Base-by-base conservation (phyloP, 441 rosid species). In the Bruguiera hainesii region DNA sequence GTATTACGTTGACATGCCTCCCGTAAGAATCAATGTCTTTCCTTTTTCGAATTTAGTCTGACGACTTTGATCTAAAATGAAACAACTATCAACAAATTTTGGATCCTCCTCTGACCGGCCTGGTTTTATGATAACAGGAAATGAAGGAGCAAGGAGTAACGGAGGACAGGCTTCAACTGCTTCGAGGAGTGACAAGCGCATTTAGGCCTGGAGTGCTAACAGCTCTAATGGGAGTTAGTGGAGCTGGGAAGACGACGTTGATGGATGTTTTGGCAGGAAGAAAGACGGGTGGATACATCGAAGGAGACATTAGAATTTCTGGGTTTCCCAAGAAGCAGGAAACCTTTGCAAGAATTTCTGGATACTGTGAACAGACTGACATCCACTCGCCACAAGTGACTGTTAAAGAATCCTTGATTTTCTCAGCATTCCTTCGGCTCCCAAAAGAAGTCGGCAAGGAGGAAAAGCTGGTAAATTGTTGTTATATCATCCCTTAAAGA, bases 251-350 rank as follows among this genome's bases (percentile, higher is more conserved):
- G 84, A 95, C 99, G 0, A 95, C 97, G 11, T 69, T 95, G 75
- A 90, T 95, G 98, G 98, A 95, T 82, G 98, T 95, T 79, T 77
- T 95, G 57, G 96, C 97, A 0, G 99, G 99, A 66, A 75, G 98
- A 75, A 95, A 95, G 71, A 92, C 97, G 0, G 89, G 96, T 53
- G 97, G 99, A 60, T 89, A 90, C 72, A 78, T 90, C 9, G 98
- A 92, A 67, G 99, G 99, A 1, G 95, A 86, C 56, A 78, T 89
- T 28, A 80, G 82, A 82, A 90, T 95, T 61, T 92, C 95, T 0
- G 97, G 98, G 48, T 95, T 77, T 72, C 87, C 87, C 15, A 90
- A 92, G 88, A 82, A 80, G 51, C 99, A 95, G 80, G 90, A 90
- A 78, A 91, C 98, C n/a, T 95, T 95, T 84, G 98, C 99, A 18